These are phyloP conservation scores for Cutaneotrichosporon curvatum DNA, from an alignment of 1,284 basidiomycete species.

Conservation along the genomic window DNA sequence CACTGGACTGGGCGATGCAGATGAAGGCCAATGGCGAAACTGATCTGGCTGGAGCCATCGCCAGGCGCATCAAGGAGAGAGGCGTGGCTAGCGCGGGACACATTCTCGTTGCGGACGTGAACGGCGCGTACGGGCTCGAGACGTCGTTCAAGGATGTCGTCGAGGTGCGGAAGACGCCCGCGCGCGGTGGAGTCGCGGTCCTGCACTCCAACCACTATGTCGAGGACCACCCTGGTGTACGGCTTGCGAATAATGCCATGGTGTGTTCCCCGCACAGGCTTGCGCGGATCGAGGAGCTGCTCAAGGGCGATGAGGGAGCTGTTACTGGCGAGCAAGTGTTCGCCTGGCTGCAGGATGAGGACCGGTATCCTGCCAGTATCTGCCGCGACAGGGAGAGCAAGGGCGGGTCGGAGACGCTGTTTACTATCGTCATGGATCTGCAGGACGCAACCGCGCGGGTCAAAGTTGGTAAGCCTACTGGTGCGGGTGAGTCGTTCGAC, in stretches of 20 bases:
- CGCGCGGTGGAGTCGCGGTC: conserved; percentile 1
- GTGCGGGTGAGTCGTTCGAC: conserved; percentile 1
- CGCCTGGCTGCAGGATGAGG: conserved; percentile 10
- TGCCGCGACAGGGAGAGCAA: conserved; percentile 7
- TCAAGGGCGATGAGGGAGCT: background rate
- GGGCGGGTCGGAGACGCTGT: conserved; percentile 10
- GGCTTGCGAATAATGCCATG: conserved; percentile 1
- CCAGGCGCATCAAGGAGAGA: conserved; percentile 1
- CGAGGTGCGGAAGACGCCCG: conserved; percentile 1
- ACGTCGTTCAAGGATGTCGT: conserved; percentile 1
- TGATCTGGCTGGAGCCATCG: background rate
- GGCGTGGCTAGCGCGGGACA: conserved; percentile 15
- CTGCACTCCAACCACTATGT: conserved; percentile 20
- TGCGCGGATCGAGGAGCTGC: conserved; percentile 10
- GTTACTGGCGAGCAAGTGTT: background rate
- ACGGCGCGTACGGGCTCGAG: conserved; percentile 13
- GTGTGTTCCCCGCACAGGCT: conserved; percentile 3
- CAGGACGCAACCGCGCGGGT: conserved; percentile 1
- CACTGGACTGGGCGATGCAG: conserved; percentile 14
- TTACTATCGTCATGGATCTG: conserved; percentile 18
- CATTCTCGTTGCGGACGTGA: conserved; percentile 11
- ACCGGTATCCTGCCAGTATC: conserved; percentile 10
- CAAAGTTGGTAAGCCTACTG: conserved; percentile 12
- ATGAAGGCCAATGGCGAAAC: background rate
- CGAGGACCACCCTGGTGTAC: conserved; percentile 13